These are phyloP conservation scores for Passalora sequoiae DNA, from an alignment of 2,329 filamentous ascomycete species.

Conservation along the genomic window DNA sequence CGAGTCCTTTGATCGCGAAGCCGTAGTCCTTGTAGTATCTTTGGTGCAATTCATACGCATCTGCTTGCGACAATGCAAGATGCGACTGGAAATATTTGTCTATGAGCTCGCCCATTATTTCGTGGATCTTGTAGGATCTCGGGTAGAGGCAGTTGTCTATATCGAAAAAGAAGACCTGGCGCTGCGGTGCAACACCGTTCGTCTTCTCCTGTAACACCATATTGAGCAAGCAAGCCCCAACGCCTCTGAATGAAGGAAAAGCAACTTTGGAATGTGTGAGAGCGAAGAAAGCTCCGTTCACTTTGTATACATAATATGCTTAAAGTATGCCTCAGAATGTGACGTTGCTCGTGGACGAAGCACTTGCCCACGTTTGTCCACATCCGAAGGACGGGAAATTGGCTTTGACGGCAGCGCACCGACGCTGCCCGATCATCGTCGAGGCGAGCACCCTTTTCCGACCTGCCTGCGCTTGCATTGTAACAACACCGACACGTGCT, in stretches of 20 bases:
- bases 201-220: constrained; percentile 10
- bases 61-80: constrained; percentile 65
- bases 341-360: too few species aligned
- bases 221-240: not conserved
- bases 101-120: constrained; percentile 83
- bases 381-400: too few species aligned
- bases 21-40: constrained; percentile 96
- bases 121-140: constrained; percentile 70
- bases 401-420: too few species aligned
- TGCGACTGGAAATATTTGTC: constrained; percentile 61
- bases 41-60: constrained; percentile 79
- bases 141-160: constrained; percentile 98
- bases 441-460: not conserved
- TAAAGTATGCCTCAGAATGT: too few species aligned
- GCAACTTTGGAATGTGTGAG: too few species aligned
- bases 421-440: too few species aligned
- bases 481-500: not conserved
- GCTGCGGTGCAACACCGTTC: constrained; percentile 9
- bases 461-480: too few species aligned
- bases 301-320: too few species aligned
- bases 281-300: too few species aligned
- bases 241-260: too few species aligned
- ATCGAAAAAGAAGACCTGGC: constrained; percentile 70
- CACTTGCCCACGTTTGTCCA: too few species aligned
- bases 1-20: constrained; percentile 91